Evolutionary conservation across 805 yeast species (phyloP), one percentile per base, ranked within the genome.

Genomic region (Maudiozyma saulgeensis): DNA sequence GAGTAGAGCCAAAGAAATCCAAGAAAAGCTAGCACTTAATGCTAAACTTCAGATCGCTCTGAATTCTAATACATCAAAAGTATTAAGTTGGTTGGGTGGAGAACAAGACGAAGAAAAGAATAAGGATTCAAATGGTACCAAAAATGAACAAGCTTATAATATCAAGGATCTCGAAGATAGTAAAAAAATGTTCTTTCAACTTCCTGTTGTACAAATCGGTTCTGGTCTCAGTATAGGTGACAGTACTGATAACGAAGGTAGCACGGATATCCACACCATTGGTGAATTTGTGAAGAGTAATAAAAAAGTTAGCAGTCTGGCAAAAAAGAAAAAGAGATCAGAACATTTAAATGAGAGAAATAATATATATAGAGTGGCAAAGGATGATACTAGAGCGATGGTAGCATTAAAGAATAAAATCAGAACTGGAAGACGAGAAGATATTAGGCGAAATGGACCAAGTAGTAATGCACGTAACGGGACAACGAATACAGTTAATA

Each of bases 311-410:
- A 57, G 56, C 16, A 54, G 68, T 2, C 47, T 67, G 21, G 53
- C 67, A 1, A 67, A 65, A 48, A 64, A 63, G 54, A 65, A 58
- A 51, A 57, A 56, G 19, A 48, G 54, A 34, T 49, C 45, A n/a
- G 47, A 47, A 5, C 41, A 49, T 19, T 12, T 39, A 15, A 34
- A 51, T 7, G 48, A 43, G 32, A 47, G 49, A 34, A 58, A 51
- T 43, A 55, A 49, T 41, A 56, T 62, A 12, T 60, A 63, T 47
- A 58, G 61, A 47, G 54, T 57, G 1, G 55, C 59, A 4, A 62
- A 63, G 43, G 63, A 60, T 46, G 70, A 67, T 48, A 63, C 68
- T 3, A 58, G 56, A 42, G 69, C 70, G 0, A 67, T 66, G 64
- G 52, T 61, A 12, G 66, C 69, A 1, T 54, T 67, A 39, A 67